Conservation (phyloP, 768 basidiomycete species). For the Kwoniella botswanensis region DNA sequence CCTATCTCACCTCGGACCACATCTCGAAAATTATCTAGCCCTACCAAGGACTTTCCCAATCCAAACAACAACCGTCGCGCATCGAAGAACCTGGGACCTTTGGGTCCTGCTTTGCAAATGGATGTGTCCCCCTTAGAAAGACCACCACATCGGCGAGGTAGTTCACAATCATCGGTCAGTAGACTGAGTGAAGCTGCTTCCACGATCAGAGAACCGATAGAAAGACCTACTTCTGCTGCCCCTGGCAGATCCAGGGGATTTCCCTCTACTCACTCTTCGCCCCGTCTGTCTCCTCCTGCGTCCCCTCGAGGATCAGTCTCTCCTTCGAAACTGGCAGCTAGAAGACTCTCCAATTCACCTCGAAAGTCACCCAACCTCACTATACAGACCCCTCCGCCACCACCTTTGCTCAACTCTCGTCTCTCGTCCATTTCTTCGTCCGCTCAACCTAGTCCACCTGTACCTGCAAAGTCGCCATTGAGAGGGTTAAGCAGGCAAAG, state of each 20-base stretch:
- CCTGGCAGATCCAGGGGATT: neutral
- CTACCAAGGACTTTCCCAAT: neutral
- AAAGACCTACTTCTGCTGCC: constrained; percentile 1
- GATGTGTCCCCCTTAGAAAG: neutral
- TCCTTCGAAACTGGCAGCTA: constrained; percentile 2
- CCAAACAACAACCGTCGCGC: neutral
- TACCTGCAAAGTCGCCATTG: constrained; percentile 47
- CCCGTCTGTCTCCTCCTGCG: neutral
- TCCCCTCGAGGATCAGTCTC: constrained; percentile 5
- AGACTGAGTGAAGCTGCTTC: constrained; percentile 3
- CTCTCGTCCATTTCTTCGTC: constrained; percentile 22
- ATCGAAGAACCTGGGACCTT: neutral
- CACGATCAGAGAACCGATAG: neutral
- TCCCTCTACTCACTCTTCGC: neutral
- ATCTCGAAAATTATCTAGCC: constrained; percentile 6
- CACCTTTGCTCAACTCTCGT: constrained; percentile 18
- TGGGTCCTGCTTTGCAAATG: neutral
- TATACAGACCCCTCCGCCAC: constrained; percentile 23
- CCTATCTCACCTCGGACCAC: constrained; percentile 18
- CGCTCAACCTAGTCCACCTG: constrained; percentile 40
- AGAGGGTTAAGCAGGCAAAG: constrained; percentile 29
- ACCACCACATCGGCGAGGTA: constrained; percentile 5
- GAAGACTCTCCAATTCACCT: constrained; percentile 7
- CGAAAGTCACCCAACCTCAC: constrained; percentile 25
- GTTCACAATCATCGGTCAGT: constrained; percentile 21